Evolutionary conservation across 352 stramenopile species (phyloP).

Genomic region (Globisporangium lucens): DNA sequence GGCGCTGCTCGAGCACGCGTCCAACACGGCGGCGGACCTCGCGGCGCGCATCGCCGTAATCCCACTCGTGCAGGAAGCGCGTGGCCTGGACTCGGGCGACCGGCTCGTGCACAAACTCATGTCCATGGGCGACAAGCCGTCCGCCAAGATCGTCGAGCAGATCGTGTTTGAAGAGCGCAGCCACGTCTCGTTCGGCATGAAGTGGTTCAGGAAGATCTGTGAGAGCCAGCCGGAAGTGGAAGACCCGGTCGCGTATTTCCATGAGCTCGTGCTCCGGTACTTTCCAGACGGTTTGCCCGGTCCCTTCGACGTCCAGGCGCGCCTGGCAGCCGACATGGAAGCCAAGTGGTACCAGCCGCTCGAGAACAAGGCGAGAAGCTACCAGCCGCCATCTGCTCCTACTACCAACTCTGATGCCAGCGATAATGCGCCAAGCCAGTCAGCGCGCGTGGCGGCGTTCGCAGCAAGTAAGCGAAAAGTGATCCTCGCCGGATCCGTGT

Average conservation of each 20-base stretch:
- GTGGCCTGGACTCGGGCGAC: slow-evolving; percentile 73
- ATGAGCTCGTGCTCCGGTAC: slow-evolving; percentile 73
- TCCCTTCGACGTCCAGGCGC: slow-evolving; percentile 70
- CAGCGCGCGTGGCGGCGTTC: slow-evolving; percentile 40
- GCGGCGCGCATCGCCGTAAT: slow-evolving; percentile 74
- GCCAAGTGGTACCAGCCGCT: slow-evolving; percentile 69
- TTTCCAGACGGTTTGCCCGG: slow-evolving; percentile 77
- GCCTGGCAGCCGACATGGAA: slow-evolving; percentile 69
- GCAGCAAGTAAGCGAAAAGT: slow-evolving; percentile 62
- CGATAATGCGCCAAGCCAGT: slow-evolving; percentile 13
- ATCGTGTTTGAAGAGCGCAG: slow-evolving; percentile 78
- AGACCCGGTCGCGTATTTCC: slow-evolving; percentile 69
- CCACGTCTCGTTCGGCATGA: slow-evolving; percentile 76
- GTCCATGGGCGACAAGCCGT: slow-evolving; percentile 66
- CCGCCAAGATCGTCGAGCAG: slow-evolving; percentile 61
- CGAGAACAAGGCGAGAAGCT: slow-evolving; percentile 40
- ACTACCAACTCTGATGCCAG: background rate
- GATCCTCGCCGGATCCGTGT: slow-evolving; percentile 69
- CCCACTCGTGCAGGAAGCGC: slow-evolving; percentile 78
- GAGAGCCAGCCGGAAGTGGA: slow-evolving; percentile 28
- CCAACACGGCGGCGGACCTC: slow-evolving; percentile 65
- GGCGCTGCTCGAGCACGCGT: slow-evolving; percentile 67
- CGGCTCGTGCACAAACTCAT: slow-evolving; percentile 69
- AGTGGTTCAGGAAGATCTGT: slow-evolving; percentile 74
- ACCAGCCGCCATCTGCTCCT: background rate